Evolutionary conservation across 768 basidiomycete species (phyloP).

Genomic region (Psilocybe azurescens): DNA sequence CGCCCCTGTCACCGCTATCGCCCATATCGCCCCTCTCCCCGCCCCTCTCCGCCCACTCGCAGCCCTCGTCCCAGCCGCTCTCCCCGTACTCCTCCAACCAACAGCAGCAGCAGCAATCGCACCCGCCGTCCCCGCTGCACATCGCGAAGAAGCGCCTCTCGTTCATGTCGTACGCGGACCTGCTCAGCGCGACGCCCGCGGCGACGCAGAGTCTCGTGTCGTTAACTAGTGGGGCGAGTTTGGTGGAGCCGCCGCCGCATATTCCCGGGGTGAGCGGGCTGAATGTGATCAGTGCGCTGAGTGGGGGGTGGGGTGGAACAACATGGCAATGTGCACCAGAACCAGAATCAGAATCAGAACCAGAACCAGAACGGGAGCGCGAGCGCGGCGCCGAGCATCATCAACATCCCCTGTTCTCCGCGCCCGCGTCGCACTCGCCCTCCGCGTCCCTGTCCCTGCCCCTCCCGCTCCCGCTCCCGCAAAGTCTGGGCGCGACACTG

Average conservation of each 20-base stretch:
- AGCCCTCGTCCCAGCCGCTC: slow-evolving; percentile 3
- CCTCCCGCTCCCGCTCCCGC: background rate
- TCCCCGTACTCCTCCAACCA: slow-evolving; percentile 10
- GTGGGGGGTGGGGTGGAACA: background rate
- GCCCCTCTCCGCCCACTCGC: background rate
- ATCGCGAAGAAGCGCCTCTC: slow-evolving; percentile 72
- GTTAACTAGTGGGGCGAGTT: slow-evolving; percentile 66
- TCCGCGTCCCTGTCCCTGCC: background rate
- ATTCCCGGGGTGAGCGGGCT: slow-evolving; percentile 64
- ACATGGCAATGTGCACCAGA: no score
- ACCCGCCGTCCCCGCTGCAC: slow-evolving; percentile 50
- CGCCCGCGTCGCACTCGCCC: no score
- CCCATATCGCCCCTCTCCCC: background rate
- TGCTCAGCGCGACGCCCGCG: slow-evolving; percentile 78
- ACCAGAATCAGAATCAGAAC: no score
- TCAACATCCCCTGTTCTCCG: slow-evolving; percentile 23
- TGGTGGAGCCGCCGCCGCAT: slow-evolving; percentile 73
- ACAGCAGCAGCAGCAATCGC: slow-evolving; percentile 39
- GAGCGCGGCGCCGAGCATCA: slow-evolving; percentile 35
- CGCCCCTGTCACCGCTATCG: background rate
- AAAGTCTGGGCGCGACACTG: background rate
- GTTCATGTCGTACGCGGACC: slow-evolving; percentile 88
- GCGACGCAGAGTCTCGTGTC: slow-evolving; percentile 74
- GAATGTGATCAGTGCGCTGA: slow-evolving; percentile 20
- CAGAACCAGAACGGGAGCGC: background rate